Conservation (phyloP, 345 rosid species). For the Corchorus olitorius region DNA sequence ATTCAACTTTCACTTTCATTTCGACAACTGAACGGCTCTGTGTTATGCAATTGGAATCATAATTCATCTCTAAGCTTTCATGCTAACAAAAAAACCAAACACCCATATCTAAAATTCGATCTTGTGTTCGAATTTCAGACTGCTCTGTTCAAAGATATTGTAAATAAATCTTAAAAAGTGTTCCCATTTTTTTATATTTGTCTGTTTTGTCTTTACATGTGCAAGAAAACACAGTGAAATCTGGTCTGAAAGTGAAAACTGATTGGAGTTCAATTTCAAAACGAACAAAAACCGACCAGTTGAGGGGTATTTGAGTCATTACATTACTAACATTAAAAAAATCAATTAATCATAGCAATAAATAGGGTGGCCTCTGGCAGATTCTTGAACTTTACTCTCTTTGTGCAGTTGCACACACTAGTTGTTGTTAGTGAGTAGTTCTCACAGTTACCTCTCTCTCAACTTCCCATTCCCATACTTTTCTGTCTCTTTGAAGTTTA, state of each 20-base stretch:
- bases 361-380: not conserved
- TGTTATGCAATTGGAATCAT: not conserved
- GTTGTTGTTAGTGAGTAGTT: not conserved
- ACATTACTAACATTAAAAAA: not conserved
- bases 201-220: not conserved
- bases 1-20: not conserved
- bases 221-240: not conserved
- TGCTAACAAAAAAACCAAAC: not conserved
- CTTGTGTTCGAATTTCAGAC: not conserved
- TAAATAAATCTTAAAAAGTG: not conserved
- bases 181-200: not conserved
- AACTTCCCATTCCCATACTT: not conserved
- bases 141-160: not conserved
- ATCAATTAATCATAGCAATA: not conserved
- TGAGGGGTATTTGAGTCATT: constrained; percentile 16
- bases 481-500: no score
- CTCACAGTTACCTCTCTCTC: not conserved
- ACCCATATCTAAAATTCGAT: not conserved
- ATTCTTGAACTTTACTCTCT: constrained; percentile 16
- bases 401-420: constrained; percentile 6
- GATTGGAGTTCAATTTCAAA: not conserved
- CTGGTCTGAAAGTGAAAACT: not conserved
- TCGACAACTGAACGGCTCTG: not conserved
- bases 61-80: not conserved
- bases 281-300: not conserved